Evolutionary conservation across 23 red algal genomes (phyloP).

Genomic region (Gracilaria domingensis): DNA sequence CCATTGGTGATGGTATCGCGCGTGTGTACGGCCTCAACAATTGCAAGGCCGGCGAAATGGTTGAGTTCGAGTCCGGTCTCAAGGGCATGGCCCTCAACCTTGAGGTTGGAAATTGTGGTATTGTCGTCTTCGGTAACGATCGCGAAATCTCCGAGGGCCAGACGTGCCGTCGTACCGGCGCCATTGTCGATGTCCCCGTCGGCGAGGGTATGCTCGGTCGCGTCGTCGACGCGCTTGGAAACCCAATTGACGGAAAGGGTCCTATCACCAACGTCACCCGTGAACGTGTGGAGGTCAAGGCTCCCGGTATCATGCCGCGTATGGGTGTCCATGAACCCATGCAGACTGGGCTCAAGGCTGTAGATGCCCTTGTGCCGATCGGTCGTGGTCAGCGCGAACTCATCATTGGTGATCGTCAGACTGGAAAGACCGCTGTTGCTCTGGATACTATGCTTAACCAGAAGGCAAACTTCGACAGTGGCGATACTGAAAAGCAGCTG

Average conservation of each 20-base stretch:
- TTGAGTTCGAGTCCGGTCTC: slow-evolving; percentile 91
- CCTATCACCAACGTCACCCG: slow-evolving; percentile 77
- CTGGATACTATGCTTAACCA: slow-evolving; percentile 96
- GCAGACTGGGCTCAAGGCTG: slow-evolving; percentile 97
- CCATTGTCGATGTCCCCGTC: slow-evolving; percentile 91
- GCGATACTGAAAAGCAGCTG: slow-evolving; percentile 85
- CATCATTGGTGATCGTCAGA: slow-evolving; percentile 99
- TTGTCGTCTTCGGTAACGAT: slow-evolving; percentile 98
- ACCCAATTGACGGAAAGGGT: slow-evolving; percentile 98
- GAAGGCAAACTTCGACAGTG: slow-evolving; percentile 71
- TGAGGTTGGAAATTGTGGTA: slow-evolving; percentile 90
- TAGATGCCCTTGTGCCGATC: slow-evolving; percentile 95
- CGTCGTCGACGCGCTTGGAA: slow-evolving; percentile 96
- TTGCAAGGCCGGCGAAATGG: slow-evolving; percentile 97
- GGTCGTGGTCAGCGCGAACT: slow-evolving; percentile 98
- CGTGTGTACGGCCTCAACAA: slow-evolving; percentile 94
- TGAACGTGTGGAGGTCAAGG: slow-evolving; percentile 95
- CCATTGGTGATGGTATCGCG: slow-evolving; percentile 99
- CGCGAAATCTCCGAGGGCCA: slow-evolving; percentile 93
- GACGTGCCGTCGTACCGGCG: slow-evolving; percentile 88
- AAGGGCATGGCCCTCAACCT: slow-evolving; percentile 99
- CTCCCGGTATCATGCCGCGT: slow-evolving; percentile 98
- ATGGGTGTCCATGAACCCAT: slow-evolving; percentile 95
- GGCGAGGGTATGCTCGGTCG: slow-evolving; percentile 92
- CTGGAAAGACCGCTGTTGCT: slow-evolving; percentile 98